Evolutionary conservation across 805 yeast genomes (phyloP), one percentile per base, ranked within the genome.

Genomic region (Wickerhamiella lipophila): DNA sequence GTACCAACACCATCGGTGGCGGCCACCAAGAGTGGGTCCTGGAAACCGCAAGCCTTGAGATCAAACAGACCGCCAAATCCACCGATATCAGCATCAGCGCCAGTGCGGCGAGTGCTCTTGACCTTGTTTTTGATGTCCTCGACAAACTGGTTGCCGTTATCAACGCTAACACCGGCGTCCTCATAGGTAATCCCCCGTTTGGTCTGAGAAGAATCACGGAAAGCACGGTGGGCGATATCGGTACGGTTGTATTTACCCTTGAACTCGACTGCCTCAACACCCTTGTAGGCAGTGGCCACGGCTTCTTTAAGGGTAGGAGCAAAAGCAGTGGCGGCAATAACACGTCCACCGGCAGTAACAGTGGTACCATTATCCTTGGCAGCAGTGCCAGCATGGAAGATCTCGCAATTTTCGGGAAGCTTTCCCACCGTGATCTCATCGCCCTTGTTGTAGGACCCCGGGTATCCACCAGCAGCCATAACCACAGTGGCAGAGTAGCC

Each of bases 1-100:
- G 98, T 89, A 56, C 99, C 99, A 51, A 92, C 97, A 68, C 99
- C 99, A 68, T 92, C 99, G 42, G 99, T 92, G 52, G 98, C 97
- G 52, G 92, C 96, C 38, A 92, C 97, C 51, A 92, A 71, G 50
- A 92, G 67, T 18, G 86, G 76, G 56, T 79, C 78, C 42, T 67
- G 64, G 68, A 80, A 92, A 6, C 97, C 97, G 41, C 95, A 94
- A 46, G 79, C 78, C 57, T 78, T 76, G 60, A 92, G 73, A 64
- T 94, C 98, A 57, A 92, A 94, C 40, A 89, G 69, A 56, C 99
- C 99, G 56, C 99, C 99, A 62, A 92, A 92, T 1, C 99, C 99
- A 62, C 99, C 99, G 58, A 92, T 92, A 58, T 87, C 95, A 13
- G 96, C 84, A 61, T 92, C 96, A 30, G 99, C 92, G 60, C 99